Evolutionary conservation across 2,329 filamentous ascomycete species (phyloP), one percentile per base, ranked within the genome.

Genomic region (Paraphoma sp.): DNA sequence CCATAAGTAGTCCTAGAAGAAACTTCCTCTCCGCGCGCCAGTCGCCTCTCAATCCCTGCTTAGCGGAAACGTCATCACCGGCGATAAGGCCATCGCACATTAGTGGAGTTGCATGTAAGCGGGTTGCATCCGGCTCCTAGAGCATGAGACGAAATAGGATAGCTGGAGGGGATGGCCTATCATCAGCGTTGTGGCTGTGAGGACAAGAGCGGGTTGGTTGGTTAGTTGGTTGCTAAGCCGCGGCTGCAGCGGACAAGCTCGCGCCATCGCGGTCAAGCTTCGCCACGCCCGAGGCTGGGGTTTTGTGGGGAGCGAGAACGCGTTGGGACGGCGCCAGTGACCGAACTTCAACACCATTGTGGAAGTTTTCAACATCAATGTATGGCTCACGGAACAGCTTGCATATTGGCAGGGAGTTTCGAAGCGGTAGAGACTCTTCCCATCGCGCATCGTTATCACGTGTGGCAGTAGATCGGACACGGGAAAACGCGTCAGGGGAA

Each of bases 51-150:
- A 49, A 57, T 31, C 54, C 31, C 33, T 52, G 48, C 45, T 42
- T 56, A 54, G 55, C 16, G 18, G 42, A 51, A 51, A 54, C 48
- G 56, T 53, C 51, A 59, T 52, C 33, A n/a, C 18, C 51, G 53
- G 53, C 51, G 59, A 62, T 57, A 59, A 53, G 42, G 30, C 31
- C 40, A 12, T 16, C 12, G 2, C 45, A 18, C 48, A n/a, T 51
- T 9, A 51, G 29, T 45, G 31, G 42, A 6, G 42, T 49, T 17
- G 45, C 43, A 55, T 48, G 40, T 41, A 28, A 44, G 43, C 29
- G 45, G n/a, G n/a, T 28, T 45, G 42, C 31, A 48, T 48, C 40
- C 42, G 6, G 23, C 41, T 45, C 40, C 46, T 53, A 53, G 55
- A 31, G 28, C 48, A 28, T 51, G n/a, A 36, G 11, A 45, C n/a